Base-by-base conservation (phyloP, 2,329 filamentous ascomycete species). In the Cytospora chrysosperma region DNA sequence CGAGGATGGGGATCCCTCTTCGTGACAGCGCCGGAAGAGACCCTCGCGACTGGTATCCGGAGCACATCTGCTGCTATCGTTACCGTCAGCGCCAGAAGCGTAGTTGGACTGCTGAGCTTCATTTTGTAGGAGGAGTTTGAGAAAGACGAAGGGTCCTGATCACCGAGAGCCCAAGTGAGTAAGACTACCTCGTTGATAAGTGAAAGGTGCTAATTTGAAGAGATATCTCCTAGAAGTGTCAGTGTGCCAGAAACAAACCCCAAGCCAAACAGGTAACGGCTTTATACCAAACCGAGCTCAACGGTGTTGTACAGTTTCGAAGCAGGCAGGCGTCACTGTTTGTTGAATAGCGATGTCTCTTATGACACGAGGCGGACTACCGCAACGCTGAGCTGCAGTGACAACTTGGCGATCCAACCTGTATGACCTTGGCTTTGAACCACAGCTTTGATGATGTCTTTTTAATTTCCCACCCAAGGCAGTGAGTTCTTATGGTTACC, bases 1-100 rank as follows among this genome's bases (percentile, higher is more conserved):
- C 63, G n/a, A 75, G 51, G 26, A 40, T 40, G 58, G 1, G 50
- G 58, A 69, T 68, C 47, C 67, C 70, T 60, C 50, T 47, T 59
- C n/a, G 53, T 71, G 69, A 61, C 43, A 24, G 61, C 59, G 12
- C 59, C 60, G 1, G 63, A 34, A 12, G 26, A 60, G 9, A 62
- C 56, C 37, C 61, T 65, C n/a, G 66, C 60, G 12, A 71, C 61
- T 37, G 66, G 67, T 27, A 72, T 59, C 34, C 67, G 60, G 43
- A 71, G 40, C 24, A 69, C 64, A 17, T 66, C 62, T 19, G 68
- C 67, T 17, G 59, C 24, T 13, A 62, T 53, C 52, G 64, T 58
- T 19, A 59, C 56, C 34, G 53, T 61, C 58, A 64, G 51, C 47
- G 59, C 51, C 28, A 62, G 51, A 15, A 40, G 28, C 34, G 59